These are phyloP conservation scores for Paspalum notatum DNA, from an alignment of 176 grass and related monocot genomes.

Conservation along the genomic window DNA sequence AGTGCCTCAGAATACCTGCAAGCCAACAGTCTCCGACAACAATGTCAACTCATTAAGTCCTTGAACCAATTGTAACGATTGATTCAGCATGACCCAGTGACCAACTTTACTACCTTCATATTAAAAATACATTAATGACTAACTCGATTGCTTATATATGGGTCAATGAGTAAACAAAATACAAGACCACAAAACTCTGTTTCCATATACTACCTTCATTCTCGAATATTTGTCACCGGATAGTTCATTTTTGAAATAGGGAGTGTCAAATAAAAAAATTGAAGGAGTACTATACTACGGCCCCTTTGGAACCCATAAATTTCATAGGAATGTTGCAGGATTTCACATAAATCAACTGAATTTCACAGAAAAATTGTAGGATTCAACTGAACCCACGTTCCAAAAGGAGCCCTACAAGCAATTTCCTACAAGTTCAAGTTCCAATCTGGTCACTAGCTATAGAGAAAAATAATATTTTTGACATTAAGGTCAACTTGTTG, in stretches of 20 bases:
- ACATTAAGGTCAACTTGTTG: not conserved
- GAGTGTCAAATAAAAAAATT: too few species aligned
- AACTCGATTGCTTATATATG: slow-evolving; percentile 1
- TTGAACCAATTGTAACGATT: slow-evolving; percentile 63
- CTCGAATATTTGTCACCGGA: too few species aligned
- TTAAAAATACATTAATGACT: slow-evolving; percentile 28
- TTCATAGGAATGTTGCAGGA: too few species aligned
- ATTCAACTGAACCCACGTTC: too few species aligned
- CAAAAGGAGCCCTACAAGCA: not conserved
- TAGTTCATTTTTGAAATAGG: too few species aligned
- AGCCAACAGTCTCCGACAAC: slow-evolving; percentile 80
- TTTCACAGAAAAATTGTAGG: too few species aligned
- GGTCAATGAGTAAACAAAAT: not conserved
- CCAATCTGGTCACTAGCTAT: not conserved
- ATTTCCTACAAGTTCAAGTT: not conserved
- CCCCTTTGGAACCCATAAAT: too few species aligned
- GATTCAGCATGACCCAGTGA: slow-evolving; percentile 78
- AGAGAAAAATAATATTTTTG: not conserved
- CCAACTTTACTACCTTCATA: slow-evolving; percentile 86
- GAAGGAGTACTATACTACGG: too few species aligned
- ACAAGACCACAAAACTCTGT: not conserved
- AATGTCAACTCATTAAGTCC: slow-evolving; percentile 83
- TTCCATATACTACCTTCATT: not conserved
- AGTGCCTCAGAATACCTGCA: slow-evolving; percentile 65
- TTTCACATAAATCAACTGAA: too few species aligned